Evolutionary conservation across 768 basidiomycete species (phyloP).

Genomic region (Mycena vulgaris): DNA sequence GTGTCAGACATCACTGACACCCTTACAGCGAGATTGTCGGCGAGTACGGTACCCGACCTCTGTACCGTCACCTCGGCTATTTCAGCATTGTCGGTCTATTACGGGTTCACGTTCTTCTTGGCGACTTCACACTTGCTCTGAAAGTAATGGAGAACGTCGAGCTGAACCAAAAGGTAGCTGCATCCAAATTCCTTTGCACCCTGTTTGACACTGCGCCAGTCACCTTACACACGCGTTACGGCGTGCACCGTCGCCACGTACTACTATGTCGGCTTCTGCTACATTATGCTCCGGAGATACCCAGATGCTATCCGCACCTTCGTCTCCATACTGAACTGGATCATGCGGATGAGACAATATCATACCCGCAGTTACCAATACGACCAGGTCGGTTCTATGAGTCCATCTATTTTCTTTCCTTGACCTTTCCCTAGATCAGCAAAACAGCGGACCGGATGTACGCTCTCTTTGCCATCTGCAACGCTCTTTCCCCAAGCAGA

Average conservation of each 20-base stretch:
- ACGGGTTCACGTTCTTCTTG: constrained; percentile 95
- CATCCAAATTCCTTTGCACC: not conserved
- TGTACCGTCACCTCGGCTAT: constrained; percentile 97
- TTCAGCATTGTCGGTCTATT: constrained; percentile 97
- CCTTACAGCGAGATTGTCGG: constrained; percentile 82
- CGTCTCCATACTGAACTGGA: constrained; percentile 94
- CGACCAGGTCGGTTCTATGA: constrained; percentile 76
- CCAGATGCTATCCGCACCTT: constrained; percentile 96
- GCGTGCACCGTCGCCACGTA: constrained; percentile 97
- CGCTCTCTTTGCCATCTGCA: constrained; percentile 94
- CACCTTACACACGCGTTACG: constrained; percentile 93
- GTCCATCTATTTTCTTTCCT: constrained; percentile 3
- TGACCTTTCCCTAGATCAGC: constrained; percentile 76
- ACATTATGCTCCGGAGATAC: constrained; percentile 94
- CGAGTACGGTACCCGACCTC: constrained; percentile 90
- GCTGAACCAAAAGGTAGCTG: constrained; percentile 84
- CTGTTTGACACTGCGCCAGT: constrained; percentile 54
- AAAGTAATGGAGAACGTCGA: constrained; percentile 97
- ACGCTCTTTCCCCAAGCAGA: constrained; percentile 91
- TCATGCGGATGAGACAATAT: constrained; percentile 96
- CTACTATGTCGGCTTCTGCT: constrained; percentile 98
- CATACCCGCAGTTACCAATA: constrained; percentile 98
- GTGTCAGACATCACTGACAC: constrained; percentile 16
- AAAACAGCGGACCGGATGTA: constrained; percentile 99
- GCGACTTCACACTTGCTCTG: constrained; percentile 95